Evolutionary conservation across 116 monocot genomes (phyloP).

Genomic region (Iris pallida): DNA sequence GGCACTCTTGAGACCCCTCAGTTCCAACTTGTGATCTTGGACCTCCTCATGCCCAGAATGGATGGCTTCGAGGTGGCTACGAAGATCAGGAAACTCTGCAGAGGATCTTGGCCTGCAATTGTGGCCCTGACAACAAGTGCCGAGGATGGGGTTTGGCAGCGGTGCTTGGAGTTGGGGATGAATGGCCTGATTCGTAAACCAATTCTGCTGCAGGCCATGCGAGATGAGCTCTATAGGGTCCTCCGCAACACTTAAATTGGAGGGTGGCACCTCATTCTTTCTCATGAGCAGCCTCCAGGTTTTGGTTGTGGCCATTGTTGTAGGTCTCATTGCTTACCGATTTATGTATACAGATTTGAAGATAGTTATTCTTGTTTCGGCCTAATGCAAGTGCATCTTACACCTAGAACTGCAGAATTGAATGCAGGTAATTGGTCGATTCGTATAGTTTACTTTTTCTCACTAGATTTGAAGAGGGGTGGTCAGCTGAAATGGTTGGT

Average conservation of each 20-base stretch:
- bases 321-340: neutral
- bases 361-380: neutral
- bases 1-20: neutral
- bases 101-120: conserved; percentile 35
- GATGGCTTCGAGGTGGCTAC: conserved; percentile 40
- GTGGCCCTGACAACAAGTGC: conserved; percentile 38
- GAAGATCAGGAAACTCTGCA: conserved; percentile 37
- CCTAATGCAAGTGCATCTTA: neutral
- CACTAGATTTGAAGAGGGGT: neutral
- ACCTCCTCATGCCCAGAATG: conserved; percentile 23
- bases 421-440: neutral
- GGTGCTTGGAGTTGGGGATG: conserved; percentile 46
- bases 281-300: neutral
- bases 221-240: conserved; percentile 47
- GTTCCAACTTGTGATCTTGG: conserved; percentile 42
- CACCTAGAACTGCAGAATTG: neutral
- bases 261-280: neutral
- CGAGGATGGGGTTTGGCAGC: conserved; percentile 39
- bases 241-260: conserved; percentile 18
- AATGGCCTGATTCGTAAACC: conserved; percentile 52
- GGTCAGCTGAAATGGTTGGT: neutral
- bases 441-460: neutral
- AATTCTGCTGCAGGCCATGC: conserved; percentile 28
- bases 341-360: neutral
- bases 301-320: neutral